Evolutionary conservation across 1,284 basidiomycete genomes (phyloP).

Genomic region (Fomitiporia mediterranea): DNA sequence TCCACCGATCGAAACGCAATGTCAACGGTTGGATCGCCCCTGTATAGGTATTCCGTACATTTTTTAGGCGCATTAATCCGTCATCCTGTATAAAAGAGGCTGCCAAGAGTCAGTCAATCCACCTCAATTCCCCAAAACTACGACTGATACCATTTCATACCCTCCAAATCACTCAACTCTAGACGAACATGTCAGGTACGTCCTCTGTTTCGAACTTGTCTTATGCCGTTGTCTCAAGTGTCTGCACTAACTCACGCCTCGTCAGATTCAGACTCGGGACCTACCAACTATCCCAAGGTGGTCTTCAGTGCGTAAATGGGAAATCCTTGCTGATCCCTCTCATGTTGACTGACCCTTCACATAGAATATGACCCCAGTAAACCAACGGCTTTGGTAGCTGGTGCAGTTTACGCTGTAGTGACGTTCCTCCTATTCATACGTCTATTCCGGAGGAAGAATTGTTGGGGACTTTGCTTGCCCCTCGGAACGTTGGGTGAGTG

Average conservation of each 20-base stretch:
- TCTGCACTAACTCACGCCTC: background rate
- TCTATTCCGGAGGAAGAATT: constrained; percentile 5
- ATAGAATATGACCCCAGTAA: constrained; percentile 10
- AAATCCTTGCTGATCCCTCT: background rate
- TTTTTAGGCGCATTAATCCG: no score
- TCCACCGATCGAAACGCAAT: no score
- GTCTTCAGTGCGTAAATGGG: background rate
- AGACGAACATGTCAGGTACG: background rate
- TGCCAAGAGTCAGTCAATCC: no score
- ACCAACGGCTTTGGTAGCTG: background rate
- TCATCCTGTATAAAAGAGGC: no score
- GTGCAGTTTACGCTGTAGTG: background rate
- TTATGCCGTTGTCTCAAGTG: background rate
- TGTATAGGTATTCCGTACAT: no score
- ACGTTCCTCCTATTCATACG: constrained; percentile 5
- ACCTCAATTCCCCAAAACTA: no score
- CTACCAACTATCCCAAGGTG: background rate
- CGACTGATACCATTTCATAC: no score
- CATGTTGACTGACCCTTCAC: background rate
- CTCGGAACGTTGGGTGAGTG: constrained; percentile 16
- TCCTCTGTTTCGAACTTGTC: background rate
- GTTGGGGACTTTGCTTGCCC: constrained; percentile 22
- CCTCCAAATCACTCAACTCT: no score
- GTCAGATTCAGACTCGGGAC: background rate
- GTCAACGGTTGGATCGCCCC: no score